Percentiles rank a stretch among this genome's conserved stretches.
Conservation (phyloP, 768 basidiomycete genomes). For the Neoboletus magnificus region DNA sequence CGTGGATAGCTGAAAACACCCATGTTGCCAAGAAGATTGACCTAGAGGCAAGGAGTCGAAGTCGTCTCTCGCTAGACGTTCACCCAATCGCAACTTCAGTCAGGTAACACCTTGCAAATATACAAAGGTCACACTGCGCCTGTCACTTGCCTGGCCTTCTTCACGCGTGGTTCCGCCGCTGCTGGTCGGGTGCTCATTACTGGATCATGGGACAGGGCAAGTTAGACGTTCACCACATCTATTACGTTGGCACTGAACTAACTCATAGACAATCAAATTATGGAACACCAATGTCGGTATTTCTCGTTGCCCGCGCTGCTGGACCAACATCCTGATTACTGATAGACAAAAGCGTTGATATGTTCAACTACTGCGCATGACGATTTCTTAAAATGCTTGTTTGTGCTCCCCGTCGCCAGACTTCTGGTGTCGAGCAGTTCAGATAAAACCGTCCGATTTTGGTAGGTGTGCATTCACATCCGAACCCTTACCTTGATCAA, state of each 20-base stretch:
- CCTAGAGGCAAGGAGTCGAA: slow-evolving; percentile 54
- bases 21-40: slow-evolving; percentile 69
- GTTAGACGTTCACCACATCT: slow-evolving; percentile 4
- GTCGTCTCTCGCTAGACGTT: slow-evolving; percentile 5
- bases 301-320: neutral
- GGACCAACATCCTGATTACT: neutral
- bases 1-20: slow-evolving; percentile 89
- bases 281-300: slow-evolving; percentile 72
- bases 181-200: slow-evolving; percentile 64
- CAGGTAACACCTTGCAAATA: slow-evolving; percentile 71
- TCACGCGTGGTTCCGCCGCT: slow-evolving; percentile 38
- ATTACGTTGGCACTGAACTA: slow-evolving; percentile 8
- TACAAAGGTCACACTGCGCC: slow-evolving; percentile 88
- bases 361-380: slow-evolving; percentile 74
- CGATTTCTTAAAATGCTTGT: slow-evolving; percentile 88
- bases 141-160: slow-evolving; percentile 79
- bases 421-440: slow-evolving; percentile 85
- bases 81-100: slow-evolving; percentile 43
- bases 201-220: slow-evolving; percentile 91
- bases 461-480: slow-evolving; percentile 46
- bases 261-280: slow-evolving; percentile 70
- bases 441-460: slow-evolving; percentile 84
- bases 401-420: slow-evolving; percentile 60
- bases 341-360: slow-evolving; percentile 66
- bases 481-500: neutral